Percentiles rank a stretch among this genome's conserved stretches.
Conservation (phyloP, 139 green algal genomes). For the Chlamydomonas schloesseri region DNA sequence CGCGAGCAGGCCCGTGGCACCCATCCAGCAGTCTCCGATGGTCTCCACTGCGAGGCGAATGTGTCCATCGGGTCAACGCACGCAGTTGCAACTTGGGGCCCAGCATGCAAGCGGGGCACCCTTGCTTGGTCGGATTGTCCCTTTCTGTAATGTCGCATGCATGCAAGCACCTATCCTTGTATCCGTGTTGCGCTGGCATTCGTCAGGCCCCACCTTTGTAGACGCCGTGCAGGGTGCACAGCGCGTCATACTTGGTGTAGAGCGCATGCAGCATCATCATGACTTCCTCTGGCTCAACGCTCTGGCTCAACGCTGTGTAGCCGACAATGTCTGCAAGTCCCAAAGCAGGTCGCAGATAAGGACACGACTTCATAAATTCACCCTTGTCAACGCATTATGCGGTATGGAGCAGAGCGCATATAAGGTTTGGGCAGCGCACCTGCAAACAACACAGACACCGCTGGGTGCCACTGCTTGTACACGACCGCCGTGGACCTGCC, state of each 20-base stretch:
- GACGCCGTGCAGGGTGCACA: slow-evolving; percentile 1
- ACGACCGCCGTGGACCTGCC: not conserved
- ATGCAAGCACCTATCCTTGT: too few relatives aligned
- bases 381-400: too few relatives aligned
- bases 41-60: slow-evolving; percentile 39
- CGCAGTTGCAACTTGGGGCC: too few relatives aligned
- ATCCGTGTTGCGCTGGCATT: too few relatives aligned
- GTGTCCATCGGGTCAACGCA: too few relatives aligned
- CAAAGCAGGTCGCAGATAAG: too few relatives aligned
- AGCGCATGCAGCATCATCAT: slow-evolving; percentile 55
- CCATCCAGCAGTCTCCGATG: slow-evolving; percentile 45
- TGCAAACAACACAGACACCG: not conserved
- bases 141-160: too few relatives aligned
- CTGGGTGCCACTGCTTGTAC: slow-evolving; percentile 57
- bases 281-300: slow-evolving; percentile 34
- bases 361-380: too few relatives aligned
- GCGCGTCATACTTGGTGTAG: slow-evolving; percentile 48
- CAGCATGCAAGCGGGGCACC: too few relatives aligned
- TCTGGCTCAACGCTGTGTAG: slow-evolving; percentile 5
- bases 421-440: too few relatives aligned
- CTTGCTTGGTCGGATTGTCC: too few relatives aligned
- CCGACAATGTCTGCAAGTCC: slow-evolving; percentile 1
- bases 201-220: slow-evolving; percentile 17
- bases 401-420: too few relatives aligned
- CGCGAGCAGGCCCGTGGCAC: slow-evolving; percentile 14